Conservation (phyloP, 257 asterid genomes). For the Solanum infundibuliforme region DNA sequence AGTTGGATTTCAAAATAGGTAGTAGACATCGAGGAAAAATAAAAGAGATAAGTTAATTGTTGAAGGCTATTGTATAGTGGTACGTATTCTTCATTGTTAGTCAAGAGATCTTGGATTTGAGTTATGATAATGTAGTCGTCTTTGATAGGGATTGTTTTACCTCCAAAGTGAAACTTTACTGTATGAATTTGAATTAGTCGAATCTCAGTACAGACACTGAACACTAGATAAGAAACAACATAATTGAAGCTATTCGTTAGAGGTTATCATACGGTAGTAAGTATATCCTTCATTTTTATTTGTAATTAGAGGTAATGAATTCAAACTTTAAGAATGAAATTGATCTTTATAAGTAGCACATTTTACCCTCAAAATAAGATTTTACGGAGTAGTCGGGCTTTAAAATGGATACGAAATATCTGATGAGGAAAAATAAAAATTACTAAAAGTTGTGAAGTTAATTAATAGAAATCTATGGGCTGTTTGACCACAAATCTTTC, state of each 20-base stretch:
- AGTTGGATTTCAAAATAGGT: accelerated
- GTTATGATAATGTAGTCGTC: not conserved
- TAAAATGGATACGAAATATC: accelerated
- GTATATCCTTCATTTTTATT: accelerated
- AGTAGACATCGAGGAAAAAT: not conserved
- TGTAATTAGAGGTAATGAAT: not conserved
- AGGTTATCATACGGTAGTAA: not conserved
- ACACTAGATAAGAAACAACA: not conserved
- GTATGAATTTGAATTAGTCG: not conserved
- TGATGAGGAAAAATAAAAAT: not conserved
- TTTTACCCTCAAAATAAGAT: not conserved
- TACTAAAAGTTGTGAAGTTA: not conserved
- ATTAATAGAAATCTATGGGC: not conserved
- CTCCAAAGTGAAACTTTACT: not conserved
- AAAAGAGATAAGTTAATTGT: not conserved
- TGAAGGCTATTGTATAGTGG: accelerated
- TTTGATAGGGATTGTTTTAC: not conserved
- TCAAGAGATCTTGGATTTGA: not conserved
- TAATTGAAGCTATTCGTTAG: not conserved
- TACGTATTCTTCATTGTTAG: not conserved
- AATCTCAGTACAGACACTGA: not conserved
- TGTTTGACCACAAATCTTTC: not conserved
- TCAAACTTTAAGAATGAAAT: not conserved
- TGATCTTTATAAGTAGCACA: not conserved
- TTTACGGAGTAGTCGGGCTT: not conserved